Conservation (phyloP, 805 yeast genomes). For the Kodamaea leandrae region DNA sequence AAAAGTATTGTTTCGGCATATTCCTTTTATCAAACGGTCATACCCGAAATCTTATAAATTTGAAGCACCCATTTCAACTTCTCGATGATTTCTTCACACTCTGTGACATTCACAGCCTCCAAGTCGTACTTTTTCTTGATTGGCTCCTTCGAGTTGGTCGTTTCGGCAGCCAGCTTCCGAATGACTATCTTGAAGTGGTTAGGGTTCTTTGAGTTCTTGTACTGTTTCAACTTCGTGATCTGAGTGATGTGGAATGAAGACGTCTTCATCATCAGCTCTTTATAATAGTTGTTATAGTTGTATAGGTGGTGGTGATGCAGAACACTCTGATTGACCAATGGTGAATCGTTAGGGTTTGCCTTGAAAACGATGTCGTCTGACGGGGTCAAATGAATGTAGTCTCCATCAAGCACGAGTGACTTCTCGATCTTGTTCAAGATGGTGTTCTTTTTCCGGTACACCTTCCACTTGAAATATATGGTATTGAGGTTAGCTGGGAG, state of each 20-base stretch:
- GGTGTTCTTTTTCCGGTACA: conserved; percentile 86
- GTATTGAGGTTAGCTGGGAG: conserved; percentile 42
- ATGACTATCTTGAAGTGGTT: conserved; percentile 80
- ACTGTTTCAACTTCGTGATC: conserved; percentile 70
- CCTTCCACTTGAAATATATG: conserved; percentile 79
- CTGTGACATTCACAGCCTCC: conserved; percentile 62
- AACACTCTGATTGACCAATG: conserved; percentile 15
- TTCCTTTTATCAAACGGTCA: conserved; percentile 3
- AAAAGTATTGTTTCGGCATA: not conserved
- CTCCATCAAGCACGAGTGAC: conserved; percentile 89
- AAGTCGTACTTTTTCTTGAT: conserved; percentile 77
- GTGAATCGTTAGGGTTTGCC: conserved; percentile 30
- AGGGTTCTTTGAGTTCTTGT: conserved; percentile 59
- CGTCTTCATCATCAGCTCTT: conserved; percentile 78
- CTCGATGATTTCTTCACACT: conserved; percentile 73
- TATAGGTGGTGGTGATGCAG: conserved; percentile 38
- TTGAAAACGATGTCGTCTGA: conserved; percentile 63
- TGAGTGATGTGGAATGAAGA: conserved; percentile 84
- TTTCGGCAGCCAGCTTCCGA: conserved; percentile 27
- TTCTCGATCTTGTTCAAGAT: conserved; percentile 78
- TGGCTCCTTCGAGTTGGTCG: conserved; percentile 43
- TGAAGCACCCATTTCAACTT: conserved; percentile 58
- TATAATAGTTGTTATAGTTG: conserved; percentile 39
- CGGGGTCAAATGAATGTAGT: conserved; percentile 83
- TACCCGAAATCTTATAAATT: conserved; percentile 38